These are phyloP conservation scores for Fragosphaeria purpurea DNA, from an alignment of 2,329 filamentous ascomycete species.

Conservation along the genomic window DNA sequence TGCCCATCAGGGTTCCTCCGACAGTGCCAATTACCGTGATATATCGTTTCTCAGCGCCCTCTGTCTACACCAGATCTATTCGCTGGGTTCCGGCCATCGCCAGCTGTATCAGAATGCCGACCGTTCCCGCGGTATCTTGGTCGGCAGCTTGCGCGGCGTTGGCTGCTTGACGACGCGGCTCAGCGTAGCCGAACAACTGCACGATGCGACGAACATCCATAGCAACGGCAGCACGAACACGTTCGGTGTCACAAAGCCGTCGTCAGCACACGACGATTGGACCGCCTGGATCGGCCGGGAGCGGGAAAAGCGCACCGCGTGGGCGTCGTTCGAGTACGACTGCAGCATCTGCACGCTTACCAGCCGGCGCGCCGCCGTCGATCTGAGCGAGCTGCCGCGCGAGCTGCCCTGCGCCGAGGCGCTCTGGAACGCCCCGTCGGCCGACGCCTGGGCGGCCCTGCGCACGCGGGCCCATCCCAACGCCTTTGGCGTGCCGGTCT, in stretches of 20 bases:
- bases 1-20: conserved; percentile 13
- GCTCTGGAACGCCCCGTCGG: conserved; percentile 21
- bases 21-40: conserved; percentile 16
- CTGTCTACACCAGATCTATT: conserved; percentile 23
- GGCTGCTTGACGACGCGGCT: conserved; percentile 17
- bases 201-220: not conserved
- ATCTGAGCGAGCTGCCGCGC: conserved; percentile 19
- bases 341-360: conserved; percentile 23
- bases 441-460: conserved; percentile 18
- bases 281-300: conserved; percentile 17
- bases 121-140: conserved; percentile 18
- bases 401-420: conserved; percentile 19
- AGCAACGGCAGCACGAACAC: not conserved
- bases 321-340: conserved; percentile 24
- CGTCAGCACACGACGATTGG: conserved; percentile 12
- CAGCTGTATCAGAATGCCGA: conserved; percentile 22
- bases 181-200: conserved; percentile 1
- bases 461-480: conserved; percentile 10
- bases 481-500: conserved; percentile 11
- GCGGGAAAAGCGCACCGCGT: conserved; percentile 17
- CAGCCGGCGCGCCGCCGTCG: conserved; percentile 18
- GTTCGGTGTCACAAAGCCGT: conserved; percentile 1
- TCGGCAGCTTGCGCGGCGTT: conserved; percentile 19
- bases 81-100: conserved; percentile 22
- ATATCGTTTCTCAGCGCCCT: conserved; percentile 19